Percentiles rank a stretch among this genome's conserved stretches.
Conservation (phyloP, 208 protist genomes). For the Crithidia mellificae region DNA sequence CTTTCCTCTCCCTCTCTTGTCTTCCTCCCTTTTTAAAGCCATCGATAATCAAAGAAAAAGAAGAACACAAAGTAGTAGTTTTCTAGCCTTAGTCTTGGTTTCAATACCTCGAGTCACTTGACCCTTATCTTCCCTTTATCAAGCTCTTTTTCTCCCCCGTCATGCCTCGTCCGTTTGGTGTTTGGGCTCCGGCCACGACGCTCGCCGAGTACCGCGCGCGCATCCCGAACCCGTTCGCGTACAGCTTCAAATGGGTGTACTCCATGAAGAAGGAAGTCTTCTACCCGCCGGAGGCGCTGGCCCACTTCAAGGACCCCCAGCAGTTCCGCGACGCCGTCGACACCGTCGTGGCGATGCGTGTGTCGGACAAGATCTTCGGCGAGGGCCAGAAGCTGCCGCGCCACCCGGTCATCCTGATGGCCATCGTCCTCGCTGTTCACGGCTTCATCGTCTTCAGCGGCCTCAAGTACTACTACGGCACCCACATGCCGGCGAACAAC, state of each 20-base stretch:
- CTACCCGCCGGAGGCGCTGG: constrained; percentile 83
- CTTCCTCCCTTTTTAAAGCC: too few relatives aligned
- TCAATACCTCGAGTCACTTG: too few relatives aligned
- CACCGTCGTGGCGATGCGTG: constrained; percentile 73
- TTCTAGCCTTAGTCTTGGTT: neutral
- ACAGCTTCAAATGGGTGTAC: constrained; percentile 56
- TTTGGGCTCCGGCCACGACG: constrained; percentile 84
- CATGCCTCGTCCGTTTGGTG: constrained; percentile 89
- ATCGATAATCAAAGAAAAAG: neutral
- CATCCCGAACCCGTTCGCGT: constrained; percentile 59
- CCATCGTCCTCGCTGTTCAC: constrained; percentile 41
- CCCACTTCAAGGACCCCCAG: constrained; percentile 87
- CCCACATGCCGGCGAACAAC: constrained; percentile 79
- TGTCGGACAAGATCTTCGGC: constrained; percentile 86
- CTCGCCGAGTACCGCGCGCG: constrained; percentile 83
- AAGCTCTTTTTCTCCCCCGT: constrained; percentile 8
- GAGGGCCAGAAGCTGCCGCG: constrained; percentile 78
- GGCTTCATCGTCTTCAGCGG: constrained; percentile 46
- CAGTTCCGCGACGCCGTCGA: constrained; percentile 87
- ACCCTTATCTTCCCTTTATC: constrained; percentile 25
- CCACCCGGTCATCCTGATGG: constrained; percentile 50
- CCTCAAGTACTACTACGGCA: constrained; percentile 77
- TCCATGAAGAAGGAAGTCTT: constrained; percentile 67
- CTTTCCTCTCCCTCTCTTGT: too few relatives aligned
- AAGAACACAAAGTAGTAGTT: neutral